Base-by-base conservation (phyloP, 441 rosid genomes). In the Melianthus villosus region DNA sequence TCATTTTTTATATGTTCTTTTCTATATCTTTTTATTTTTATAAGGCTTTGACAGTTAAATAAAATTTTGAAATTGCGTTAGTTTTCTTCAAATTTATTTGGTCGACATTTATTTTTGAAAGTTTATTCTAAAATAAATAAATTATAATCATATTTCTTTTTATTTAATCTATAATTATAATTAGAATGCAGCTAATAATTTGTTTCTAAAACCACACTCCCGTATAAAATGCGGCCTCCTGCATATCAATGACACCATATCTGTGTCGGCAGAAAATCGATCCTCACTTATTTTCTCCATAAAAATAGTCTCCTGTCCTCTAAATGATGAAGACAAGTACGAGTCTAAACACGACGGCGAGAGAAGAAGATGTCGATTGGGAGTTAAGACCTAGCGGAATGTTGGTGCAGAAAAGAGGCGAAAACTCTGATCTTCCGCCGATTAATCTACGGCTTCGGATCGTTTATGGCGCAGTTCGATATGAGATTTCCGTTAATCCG, bases 321-420 rank as follows among this genome's bases (percentile, higher is more conserved):
- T 22, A 11, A 18, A 0, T 11, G 3, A 6, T 18, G 6, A 19
- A 10, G 36, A 40, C 19, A 16, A 31, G 48, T 36, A 38, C 26
- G 23, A 3, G 25, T 7, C 11, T 9, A 9, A 10, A 39, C 23
- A 4, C 35, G 22, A 22, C 45, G 31, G 9, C 39, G 8, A n/a
- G 30, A 14, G 51, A 38, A 7, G 51, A 32, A 8, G 34, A 18
- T 26, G 14, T 18, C 0, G 51, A 53, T 30, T 53, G 59, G 46
- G 59, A 53, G 52, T 26, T 27, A 31, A 40, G 59, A 15, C 52
- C 59, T 0, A 52, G 59, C 3, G 59, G 59, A 20, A 53, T 54
- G 59, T 32, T 54, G 48, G 59, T 54, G 25, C 59, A 54, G 59
- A 34, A 40, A 42, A 41, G 59, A 17, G 17, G 12, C 22, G 30